A percentile compares a stretch with the other conserved stretches of the same genome.
phyloP scores from a whole-genome alignment of 345 rosid species.

The Ailanthus altissimus region DNA sequence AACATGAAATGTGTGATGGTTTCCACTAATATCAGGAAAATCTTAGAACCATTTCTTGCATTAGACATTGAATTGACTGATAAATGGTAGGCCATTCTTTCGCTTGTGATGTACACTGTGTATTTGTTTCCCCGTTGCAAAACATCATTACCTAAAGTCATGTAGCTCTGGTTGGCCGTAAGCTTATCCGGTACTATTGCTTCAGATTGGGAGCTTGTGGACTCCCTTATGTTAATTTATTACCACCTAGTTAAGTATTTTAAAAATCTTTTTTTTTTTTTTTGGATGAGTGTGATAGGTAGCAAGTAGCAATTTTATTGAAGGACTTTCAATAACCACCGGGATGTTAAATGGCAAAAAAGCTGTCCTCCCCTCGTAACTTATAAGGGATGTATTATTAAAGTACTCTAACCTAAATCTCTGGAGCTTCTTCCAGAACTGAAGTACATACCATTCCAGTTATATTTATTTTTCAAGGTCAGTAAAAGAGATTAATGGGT shows the following conservation, averaged over 20 bases:
- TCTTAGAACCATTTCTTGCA: conserved; percentile 6
- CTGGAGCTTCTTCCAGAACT: background rate
- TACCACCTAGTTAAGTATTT: background rate
- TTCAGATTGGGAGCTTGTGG: conserved; percentile 18
- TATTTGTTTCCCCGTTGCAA: conserved; percentile 30
- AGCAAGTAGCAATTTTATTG: conserved; percentile 19
- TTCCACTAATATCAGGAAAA: conserved; percentile 7
- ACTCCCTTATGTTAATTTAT: conserved; percentile 16
- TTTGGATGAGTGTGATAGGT: background rate
- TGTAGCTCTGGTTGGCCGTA: conserved; percentile 25
- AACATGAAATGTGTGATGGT: conserved; percentile 3
- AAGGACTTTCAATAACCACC: conserved; percentile 9
- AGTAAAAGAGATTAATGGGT: background rate
- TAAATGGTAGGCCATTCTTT: conserved; percentile 24
- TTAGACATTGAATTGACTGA: conserved; percentile 8
- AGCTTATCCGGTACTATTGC: conserved; percentile 21
- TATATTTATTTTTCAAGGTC: background rate
- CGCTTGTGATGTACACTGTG: conserved; percentile 11
- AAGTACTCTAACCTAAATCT: background rate
- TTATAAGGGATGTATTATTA: background rate
- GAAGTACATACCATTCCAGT: background rate
- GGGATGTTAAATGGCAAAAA: conserved; percentile 16
- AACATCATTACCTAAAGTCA: conserved; percentile 16
- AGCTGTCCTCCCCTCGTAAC: background rate
- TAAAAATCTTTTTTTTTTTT: conserved; percentile 16